Evolutionary conservation across 2,329 filamentous ascomycete species (phyloP), one percentile per base, ranked within the genome.

Genomic region (Dothistroma septosporum): DNA sequence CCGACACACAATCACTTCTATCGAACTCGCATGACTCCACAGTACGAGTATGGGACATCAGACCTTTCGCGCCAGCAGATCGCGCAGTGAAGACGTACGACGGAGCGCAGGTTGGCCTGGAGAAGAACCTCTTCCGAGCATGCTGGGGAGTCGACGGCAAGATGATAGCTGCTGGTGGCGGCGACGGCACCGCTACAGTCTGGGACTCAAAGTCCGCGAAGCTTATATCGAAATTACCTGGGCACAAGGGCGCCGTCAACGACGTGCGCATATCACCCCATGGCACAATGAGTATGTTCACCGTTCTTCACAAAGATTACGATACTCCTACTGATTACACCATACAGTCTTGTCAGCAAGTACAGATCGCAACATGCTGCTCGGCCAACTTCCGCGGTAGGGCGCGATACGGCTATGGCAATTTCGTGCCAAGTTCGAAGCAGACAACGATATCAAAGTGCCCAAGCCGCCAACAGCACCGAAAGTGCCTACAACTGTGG

Each of bases 1-100:
- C 94, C 0, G 93, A 99, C 74, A 90, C 90, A 44, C 92, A 97
- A 75, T 89, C 89, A 0, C 82, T 99, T 2, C 80, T 97, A 4
- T 97, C 93, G 1, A 94, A 96, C 71, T 88, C 91, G 8, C 94
- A 97, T 82, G 94, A 99, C 75, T 92, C 90, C 21, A 96, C 93
- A 0, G 94, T 92, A 41, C 85, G 90, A 70, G 97, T 92, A 19
- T 99, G 94, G 94, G 93, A 99, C 73, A 90, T 99, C 56, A 84
- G 93, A 67, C 93, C 94, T 0, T 99, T 97, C 77, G 93, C 94
- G 7, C 91, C 94, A 0, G 86, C 88, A 0, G 90, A 97, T 73
- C 83, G 94, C 66, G 87, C 91, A 62, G 85, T 97, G 61, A 85
- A 86, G 71, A 96, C 91, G 0, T 96, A 94, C 74, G 93, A 97